A percentile compares a stretch with the other conserved stretches of the same genome.
These are phyloP conservation scores for Coemansia sp. DNA, from an alignment of 192 early-diverging fungal genomes.

Conservation along the genomic window DNA sequence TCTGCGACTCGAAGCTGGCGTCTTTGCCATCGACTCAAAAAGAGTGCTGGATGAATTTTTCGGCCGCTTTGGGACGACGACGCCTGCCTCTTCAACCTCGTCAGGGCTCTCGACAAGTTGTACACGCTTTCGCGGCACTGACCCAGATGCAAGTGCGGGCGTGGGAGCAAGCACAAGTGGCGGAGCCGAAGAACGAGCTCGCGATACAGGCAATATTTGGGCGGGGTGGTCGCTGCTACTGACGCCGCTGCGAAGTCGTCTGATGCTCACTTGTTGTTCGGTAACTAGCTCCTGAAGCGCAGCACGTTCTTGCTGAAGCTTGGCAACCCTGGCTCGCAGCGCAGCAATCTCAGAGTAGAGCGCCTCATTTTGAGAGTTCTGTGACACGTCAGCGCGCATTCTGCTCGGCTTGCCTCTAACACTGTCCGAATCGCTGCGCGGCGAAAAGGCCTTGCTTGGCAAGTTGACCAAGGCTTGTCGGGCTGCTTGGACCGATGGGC, in stretches of 20 bases:
- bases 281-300: slow-evolving; percentile 54
- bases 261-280: slow-evolving; percentile 51
- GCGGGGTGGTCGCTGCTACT: not conserved
- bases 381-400: slow-evolving; percentile 1
- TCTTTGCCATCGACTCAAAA: not conserved
- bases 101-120: not conserved
- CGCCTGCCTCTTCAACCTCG: not conserved
- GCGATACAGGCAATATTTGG: not conserved
- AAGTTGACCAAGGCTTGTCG: not conserved
- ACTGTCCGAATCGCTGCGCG: not conserved
- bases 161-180: not conserved
- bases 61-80: slow-evolving; percentile 14
- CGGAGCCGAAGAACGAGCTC: not conserved
- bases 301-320: slow-evolving; percentile 38
- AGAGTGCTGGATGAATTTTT: not conserved
- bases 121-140: not conserved
- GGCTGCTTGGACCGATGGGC: slow-evolving; percentile 14
- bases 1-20: not conserved
- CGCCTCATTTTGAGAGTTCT: slow-evolving; percentile 19
- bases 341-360: slow-evolving; percentile 41
- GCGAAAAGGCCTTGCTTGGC: not conserved
- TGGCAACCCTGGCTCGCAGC: slow-evolving; percentile 34
- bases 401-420: slow-evolving; percentile 10
- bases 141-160: not conserved
- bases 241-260: slow-evolving; percentile 30